Conservation (phyloP, 1,139 yeast genomes). For the Candida sanyaensis region DNA sequence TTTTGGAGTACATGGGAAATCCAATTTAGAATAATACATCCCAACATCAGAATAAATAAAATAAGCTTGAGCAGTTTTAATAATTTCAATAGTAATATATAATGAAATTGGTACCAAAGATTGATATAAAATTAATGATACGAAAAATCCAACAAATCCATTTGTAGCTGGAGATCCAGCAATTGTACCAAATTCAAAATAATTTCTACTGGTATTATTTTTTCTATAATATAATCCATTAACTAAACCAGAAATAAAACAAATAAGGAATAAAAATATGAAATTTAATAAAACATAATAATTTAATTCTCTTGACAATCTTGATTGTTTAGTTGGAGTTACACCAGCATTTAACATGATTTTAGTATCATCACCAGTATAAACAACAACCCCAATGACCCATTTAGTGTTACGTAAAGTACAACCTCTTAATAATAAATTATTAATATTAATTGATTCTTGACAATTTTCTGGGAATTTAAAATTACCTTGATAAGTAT, state of each 20-base stretch:
- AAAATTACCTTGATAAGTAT: slow-evolving; percentile 56
- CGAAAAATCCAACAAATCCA: slow-evolving; percentile 54
- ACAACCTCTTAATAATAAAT: slow-evolving; percentile 53
- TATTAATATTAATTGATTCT: slow-evolving; percentile 52
- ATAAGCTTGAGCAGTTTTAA: slow-evolving; percentile 59
- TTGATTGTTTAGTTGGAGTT: slow-evolving; percentile 58
- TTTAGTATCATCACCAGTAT: slow-evolving; percentile 58
- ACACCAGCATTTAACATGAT: slow-evolving; percentile 59
- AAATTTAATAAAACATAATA: slow-evolving; percentile 52
- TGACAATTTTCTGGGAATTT: slow-evolving; percentile 25
- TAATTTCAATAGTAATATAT: slow-evolving; percentile 60
- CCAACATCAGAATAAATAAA: slow-evolving; percentile 54
- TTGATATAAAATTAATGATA: slow-evolving; percentile 56
- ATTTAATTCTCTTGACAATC: slow-evolving; percentile 53
- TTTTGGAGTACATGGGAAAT: slow-evolving; percentile 62
- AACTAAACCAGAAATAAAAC: slow-evolving; percentile 54
- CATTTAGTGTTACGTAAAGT: slow-evolving; percentile 55
- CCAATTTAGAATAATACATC: slow-evolving; percentile 54
- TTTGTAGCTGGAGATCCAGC: slow-evolving; percentile 53
- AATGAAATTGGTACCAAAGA: slow-evolving; percentile 62
- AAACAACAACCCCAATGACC: slow-evolving; percentile 53
- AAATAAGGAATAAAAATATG: slow-evolving; percentile 44
- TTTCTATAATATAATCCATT: slow-evolving; percentile 51
- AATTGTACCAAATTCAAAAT: slow-evolving; percentile 51
- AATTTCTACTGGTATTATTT: slow-evolving; percentile 36